phyloP scores from a whole-genome alignment of 371 early-diverging fungal species.

The Mucor circinelloides region DNA sequence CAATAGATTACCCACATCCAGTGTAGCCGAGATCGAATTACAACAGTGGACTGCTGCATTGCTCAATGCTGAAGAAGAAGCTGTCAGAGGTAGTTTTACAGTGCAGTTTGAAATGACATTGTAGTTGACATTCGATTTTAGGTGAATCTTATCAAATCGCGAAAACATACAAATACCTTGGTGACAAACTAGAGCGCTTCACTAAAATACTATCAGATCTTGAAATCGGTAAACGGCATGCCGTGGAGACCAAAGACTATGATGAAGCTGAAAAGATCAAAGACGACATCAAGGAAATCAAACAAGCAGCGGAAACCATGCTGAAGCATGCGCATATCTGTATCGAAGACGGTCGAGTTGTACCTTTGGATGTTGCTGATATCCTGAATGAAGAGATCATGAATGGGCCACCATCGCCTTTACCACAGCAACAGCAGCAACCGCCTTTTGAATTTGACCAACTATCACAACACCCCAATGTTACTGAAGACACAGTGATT shows the following conservation, averaged over 20 bases:
- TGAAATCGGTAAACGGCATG: slow-evolving; percentile 60
- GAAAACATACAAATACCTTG: slow-evolving; percentile 50
- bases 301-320: slow-evolving; percentile 23
- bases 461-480: neutral
- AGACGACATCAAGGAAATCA: slow-evolving; percentile 36
- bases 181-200: slow-evolving; percentile 34
- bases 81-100: slow-evolving; percentile 44
- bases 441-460: neutral
- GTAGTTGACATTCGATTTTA: neutral
- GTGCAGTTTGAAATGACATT: too few species aligned
- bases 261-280: slow-evolving; percentile 76
- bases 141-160: slow-evolving; percentile 62
- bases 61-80: slow-evolving; percentile 40
- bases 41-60: slow-evolving; percentile 45
- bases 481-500: neutral
- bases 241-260: slow-evolving; percentile 73
- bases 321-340: slow-evolving; percentile 23
- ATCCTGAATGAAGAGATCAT: neutral
- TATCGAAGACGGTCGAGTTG: slow-evolving; percentile 24
- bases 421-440: slow-evolving; percentile 1
- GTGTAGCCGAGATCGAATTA: slow-evolving; percentile 40
- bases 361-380: neutral
- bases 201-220: slow-evolving; percentile 64
- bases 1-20: slow-evolving; percentile 27
- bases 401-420: neutral